These are phyloP conservation scores for Hura crepitans DNA, from an alignment of 441 rosid genomes.

Conservation along the genomic window DNA sequence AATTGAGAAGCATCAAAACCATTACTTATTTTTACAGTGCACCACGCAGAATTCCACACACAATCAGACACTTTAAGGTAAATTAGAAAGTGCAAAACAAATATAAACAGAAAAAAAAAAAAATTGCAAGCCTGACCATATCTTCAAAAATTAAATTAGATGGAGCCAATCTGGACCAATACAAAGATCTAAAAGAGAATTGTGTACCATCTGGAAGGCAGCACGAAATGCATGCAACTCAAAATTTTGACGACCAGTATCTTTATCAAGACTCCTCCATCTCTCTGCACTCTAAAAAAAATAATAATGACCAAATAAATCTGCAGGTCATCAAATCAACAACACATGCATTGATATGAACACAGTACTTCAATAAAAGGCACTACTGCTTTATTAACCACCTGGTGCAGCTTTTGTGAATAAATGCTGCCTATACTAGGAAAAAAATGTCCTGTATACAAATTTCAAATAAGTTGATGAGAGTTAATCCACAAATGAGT, in stretches of 20 bases:
- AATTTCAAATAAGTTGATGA: neutral
- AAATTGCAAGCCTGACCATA: neutral
- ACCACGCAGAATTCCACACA: neutral
- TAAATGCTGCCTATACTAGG: no score
- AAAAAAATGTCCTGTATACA: neutral
- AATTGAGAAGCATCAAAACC: neutral
- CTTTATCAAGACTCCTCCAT: slow-evolving; percentile 68
- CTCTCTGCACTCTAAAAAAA: slow-evolving; percentile 84
- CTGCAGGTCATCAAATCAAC: no score
- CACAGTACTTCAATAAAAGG: neutral
- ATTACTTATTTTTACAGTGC: neutral
- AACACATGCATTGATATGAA: neutral
- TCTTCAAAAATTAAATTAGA: slow-evolving; percentile 1
- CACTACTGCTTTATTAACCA: neutral
- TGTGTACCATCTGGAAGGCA: slow-evolving; percentile 75
- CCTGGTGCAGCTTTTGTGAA: neutral
- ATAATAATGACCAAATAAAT: slow-evolving; percentile 1
- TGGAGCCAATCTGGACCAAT: slow-evolving; percentile 13
- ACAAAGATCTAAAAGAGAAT: neutral
- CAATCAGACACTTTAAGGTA: neutral
- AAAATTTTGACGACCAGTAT: slow-evolving; percentile 76
- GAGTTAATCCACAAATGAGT: neutral
- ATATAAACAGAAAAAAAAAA: neutral
- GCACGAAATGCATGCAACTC: slow-evolving; percentile 86
- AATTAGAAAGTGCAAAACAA: neutral